Evolutionary conservation across 192 early-diverging fungal species (phyloP).

Genomic region (Podila horticola): DNA sequence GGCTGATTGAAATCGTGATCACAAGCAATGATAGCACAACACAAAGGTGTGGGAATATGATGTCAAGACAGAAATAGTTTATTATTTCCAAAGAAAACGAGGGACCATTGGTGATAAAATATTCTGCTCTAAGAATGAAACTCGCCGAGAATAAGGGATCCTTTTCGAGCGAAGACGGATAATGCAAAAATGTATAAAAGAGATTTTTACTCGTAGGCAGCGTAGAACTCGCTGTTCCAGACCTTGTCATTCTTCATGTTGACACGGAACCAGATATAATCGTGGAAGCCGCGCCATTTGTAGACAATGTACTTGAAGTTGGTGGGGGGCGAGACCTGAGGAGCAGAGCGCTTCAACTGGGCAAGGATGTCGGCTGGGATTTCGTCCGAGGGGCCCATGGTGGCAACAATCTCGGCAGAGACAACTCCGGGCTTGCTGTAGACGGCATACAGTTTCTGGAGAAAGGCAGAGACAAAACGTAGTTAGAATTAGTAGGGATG

Average conservation of each 20-base stretch:
- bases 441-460: slow-evolving; percentile 14
- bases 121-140: too few species aligned
- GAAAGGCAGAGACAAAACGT: neutral
- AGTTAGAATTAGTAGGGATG: too few species aligned
- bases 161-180: too few species aligned
- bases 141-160: too few species aligned
- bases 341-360: neutral
- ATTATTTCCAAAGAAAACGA: too few species aligned
- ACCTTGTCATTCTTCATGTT: slow-evolving; percentile 2
- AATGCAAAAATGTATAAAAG: too few species aligned
- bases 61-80: too few species aligned
- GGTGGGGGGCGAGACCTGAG: slow-evolving; percentile 4
- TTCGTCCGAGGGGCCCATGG: slow-evolving; percentile 22
- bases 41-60: too few species aligned
- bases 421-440: neutral
- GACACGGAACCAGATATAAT: slow-evolving; percentile 30
- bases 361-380: slow-evolving; percentile 10
- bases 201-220: slow-evolving; percentile 14
- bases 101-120: too few species aligned
- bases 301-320: slow-evolving; percentile 21
- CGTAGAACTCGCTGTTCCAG: slow-evolving; percentile 9
- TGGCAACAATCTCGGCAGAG: neutral
- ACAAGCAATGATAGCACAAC: too few species aligned
- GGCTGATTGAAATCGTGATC: too few species aligned
- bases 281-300: slow-evolving; percentile 36